Base-by-base conservation (phyloP, 768 basidiomycete genomes). In the Lactarius deliciosus region DNA sequence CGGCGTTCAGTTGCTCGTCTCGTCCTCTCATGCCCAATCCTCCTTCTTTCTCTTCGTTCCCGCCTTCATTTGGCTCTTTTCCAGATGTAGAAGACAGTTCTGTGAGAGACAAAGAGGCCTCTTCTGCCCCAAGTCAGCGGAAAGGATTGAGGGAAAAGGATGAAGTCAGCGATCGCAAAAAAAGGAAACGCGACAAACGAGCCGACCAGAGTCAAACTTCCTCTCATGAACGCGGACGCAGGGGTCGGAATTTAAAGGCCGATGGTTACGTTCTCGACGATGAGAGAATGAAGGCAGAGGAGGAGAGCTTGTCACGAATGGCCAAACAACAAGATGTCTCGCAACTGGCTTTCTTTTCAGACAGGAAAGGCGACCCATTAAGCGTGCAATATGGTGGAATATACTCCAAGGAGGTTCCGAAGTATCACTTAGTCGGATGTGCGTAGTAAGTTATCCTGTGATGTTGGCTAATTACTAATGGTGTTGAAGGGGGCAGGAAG, bases 1-100 rank as follows among this genome's bases (percentile, higher is more conserved):
- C 55, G 65, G 56, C 28, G 10, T 41, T 36, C 36, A 56, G 16
- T 67, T 47, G 38, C 66, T 43, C 57, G 25, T 58, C 66, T 43
- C 57, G 25, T 58, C 25, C 61, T 43, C 32, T 67, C 66, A 73
- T 63, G 38, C 81, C 86, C 83, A 77, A 82, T 70, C 75, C 83
- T 40, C 83, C 85, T 58, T 85, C 87, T 4, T 87, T 86, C 75
- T 81, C 82, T 3, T 86, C 85, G 5, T 82, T 88, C 72, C 82
- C 86, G 36, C 85, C 86, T 1, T 85, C 86, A 2, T 91, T 91
- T 74, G 74, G 82, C 16, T 89, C 89, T 32, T 91, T 91, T 74
- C 89, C 89, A 41, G 85, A 88, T 61, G 65, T 84, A n/a, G 82
- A 83, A 25, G 75, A 79, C 60, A 81, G 78, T 4, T 75, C 81